These are phyloP conservation scores for Pharnaceum exiguum DNA, from an alignment of 148 eudicot genomes.

Conservation along the genomic window DNA sequence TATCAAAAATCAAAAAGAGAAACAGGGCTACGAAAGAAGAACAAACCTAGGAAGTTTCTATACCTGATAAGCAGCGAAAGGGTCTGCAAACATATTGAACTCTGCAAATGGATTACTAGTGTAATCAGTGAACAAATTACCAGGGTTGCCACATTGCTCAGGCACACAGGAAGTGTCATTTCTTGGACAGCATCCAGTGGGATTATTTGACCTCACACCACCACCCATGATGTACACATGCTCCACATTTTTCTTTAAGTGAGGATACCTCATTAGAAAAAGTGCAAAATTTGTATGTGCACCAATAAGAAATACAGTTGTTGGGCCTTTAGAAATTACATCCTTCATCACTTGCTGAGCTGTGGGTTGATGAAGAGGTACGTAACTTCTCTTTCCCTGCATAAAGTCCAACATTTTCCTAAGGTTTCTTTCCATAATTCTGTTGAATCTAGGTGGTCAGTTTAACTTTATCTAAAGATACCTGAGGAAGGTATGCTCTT, in stretches of 20 bases:
- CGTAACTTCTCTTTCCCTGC: conserved; percentile 72
- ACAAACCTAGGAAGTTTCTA: no score
- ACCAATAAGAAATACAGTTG: conserved; percentile 58
- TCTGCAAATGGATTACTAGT: conserved; percentile 81
- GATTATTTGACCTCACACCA: conserved; percentile 64
- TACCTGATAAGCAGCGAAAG: conserved; percentile 95
- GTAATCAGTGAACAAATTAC: conserved; percentile 68
- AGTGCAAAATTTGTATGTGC: conserved; percentile 75
- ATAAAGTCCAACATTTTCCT: background rate
- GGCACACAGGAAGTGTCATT: conserved; percentile 49
- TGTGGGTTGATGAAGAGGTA: conserved; percentile 65
- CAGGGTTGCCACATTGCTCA: conserved; percentile 57
- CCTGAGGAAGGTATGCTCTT: conserved; percentile 85
- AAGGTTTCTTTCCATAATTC: background rate
- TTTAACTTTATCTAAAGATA: conserved; percentile 5
- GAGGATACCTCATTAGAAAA: conserved; percentile 75
- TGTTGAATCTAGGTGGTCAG: background rate
- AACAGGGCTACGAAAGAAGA: no score
- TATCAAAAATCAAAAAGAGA: no score
- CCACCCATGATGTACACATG: conserved; percentile 86
- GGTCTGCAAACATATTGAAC: conserved; percentile 80
- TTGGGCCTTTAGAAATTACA: conserved; percentile 65
- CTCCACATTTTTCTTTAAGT: conserved; percentile 71
- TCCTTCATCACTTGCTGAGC: conserved; percentile 80
- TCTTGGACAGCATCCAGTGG: conserved; percentile 67